These are phyloP conservation scores for Iberis pinnata DNA, from an alignment of 345 rosid species.

Conservation along the genomic window DNA sequence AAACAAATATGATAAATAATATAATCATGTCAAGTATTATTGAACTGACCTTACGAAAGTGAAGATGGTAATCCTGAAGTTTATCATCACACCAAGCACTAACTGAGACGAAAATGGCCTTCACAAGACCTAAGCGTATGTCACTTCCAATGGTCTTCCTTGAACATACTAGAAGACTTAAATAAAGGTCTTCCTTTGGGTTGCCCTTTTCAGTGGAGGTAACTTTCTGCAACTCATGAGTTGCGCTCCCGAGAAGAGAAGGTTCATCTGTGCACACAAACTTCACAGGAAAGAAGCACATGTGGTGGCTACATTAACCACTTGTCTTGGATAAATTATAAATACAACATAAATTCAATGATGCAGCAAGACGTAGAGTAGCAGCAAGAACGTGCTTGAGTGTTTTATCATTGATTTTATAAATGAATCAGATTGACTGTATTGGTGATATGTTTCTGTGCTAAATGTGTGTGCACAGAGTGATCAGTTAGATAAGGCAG, in stretches of 20 bases:
- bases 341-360: conserved; percentile 7
- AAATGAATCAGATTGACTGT: background rate
- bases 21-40: background rate
- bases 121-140: conserved; percentile 41
- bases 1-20: background rate
- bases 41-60: conserved; percentile 61
- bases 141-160: conserved; percentile 37
- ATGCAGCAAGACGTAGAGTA: background rate
- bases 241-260: conserved; percentile 52
- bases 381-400: background rate
- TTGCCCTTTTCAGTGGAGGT: conserved; percentile 38
- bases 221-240: conserved; percentile 53
- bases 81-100: conserved; percentile 68
- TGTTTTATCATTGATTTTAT: background rate
- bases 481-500: conserved; percentile 17
- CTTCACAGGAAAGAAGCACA: conserved; percentile 40
- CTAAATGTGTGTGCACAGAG: conserved; percentile 3
- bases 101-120: conserved; percentile 51
- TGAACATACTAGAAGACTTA: conserved; percentile 49
- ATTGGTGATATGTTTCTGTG: background rate
- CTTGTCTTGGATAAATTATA: conserved; percentile 2
- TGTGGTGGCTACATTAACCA: conserved; percentile 8
- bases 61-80: conserved; percentile 80
- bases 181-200: conserved; percentile 49
- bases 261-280: conserved; percentile 67